Base-by-base conservation (phyloP, 2,329 filamentous ascomycete genomes). In the Ascomycota sp. region DNA sequence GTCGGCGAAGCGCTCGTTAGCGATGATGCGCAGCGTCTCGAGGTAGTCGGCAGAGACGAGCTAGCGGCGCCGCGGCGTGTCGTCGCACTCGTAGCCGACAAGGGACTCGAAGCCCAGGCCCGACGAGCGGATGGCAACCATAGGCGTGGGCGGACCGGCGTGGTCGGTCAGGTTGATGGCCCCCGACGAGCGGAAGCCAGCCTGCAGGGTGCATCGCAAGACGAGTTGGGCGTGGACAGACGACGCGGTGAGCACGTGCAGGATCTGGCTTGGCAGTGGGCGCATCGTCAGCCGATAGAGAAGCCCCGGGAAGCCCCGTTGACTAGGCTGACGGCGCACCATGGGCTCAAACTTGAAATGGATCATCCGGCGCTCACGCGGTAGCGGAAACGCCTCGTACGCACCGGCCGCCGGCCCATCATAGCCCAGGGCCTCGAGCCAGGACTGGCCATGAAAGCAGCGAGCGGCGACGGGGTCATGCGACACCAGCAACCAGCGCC, bases 301-400 rank as follows among this genome's bases (percentile, higher is more conserved):
- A 8, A 12, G 9, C 7, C 19, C 4, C 7, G 10, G 5, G 7
- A n/a, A n/a, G n/a, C n/a, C n/a, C n/a, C n/a, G n/a, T n/a, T n/a
- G n/a, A n/a, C n/a, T n/a, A n/a, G n/a, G n/a, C n/a, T n/a, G n/a
- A n/a, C n/a, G n/a, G 47, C 71, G 47, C 63, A 92, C 85, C 82
- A 94, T 83, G 4, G 85, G 82, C 49, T 94, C 85, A 45, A 91
- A 94, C 51, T 92, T 89, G 55, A 93, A 79, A 51, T 86, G 81
- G 30, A 93, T 63, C 49, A 67, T 52, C 43, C 65, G 59, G 42
- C 53, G 50, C 32, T 47, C 46, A n/a, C 30, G 40, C 43, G 32
- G 37, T 47, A 23, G 35, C 36, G 4, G 34, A 33, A 8, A 32
- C 30, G 22, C 31, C 33, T 20, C 32, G 35, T 10, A 23, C n/a